A percentile compares a stretch with the other conserved stretches of the same genome.
These are phyloP conservation scores for Dryas octopetala DNA, from an alignment of 306 rosid genomes.

Conservation along the genomic window DNA sequence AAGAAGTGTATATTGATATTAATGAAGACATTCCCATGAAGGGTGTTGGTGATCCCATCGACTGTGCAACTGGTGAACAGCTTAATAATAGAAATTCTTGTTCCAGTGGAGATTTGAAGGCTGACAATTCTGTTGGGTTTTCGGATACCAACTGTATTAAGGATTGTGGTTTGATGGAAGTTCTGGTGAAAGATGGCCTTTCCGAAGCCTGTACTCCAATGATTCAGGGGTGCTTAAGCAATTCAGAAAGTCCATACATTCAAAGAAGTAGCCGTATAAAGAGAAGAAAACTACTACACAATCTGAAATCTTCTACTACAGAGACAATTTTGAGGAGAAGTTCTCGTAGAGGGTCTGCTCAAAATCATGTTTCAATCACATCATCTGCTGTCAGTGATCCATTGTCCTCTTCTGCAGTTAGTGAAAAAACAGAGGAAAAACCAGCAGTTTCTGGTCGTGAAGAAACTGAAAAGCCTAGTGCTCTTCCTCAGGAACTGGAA, in stretches of 20 bases:
- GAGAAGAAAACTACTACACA: conserved; percentile 55
- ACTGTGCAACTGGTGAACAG: conserved; percentile 32
- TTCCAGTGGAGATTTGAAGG: conserved; percentile 36
- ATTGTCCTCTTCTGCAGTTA: conserved; percentile 45
- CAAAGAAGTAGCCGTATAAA: conserved; percentile 52
- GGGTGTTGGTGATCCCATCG: conserved; percentile 20
- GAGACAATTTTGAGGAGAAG: conserved; percentile 88
- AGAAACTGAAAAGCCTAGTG: conserved; percentile 45
- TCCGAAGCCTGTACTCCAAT: conserved; percentile 44
- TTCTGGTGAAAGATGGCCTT: conserved; percentile 44
- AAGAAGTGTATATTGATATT: conserved; percentile 36
- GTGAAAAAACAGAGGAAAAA: conserved; percentile 65
- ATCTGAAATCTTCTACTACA: conserved; percentile 35
- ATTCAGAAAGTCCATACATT: conserved; percentile 43
- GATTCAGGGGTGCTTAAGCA: conserved; percentile 39
- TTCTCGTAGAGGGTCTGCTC: conserved; percentile 75
- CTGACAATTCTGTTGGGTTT: conserved; percentile 27
- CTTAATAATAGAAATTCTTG: conserved; percentile 30
- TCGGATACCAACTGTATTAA: conserved; percentile 29
- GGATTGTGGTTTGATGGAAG: conserved; percentile 38
- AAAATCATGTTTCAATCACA: conserved; percentile 28
- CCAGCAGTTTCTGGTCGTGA: conserved; percentile 32
- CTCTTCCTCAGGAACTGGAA: conserved; percentile 49
- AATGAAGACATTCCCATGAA: conserved; percentile 23
- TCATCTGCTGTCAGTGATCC: conserved; percentile 41